Evolutionary conservation across 495 filamentous ascomycete genomes (phyloP).

Genomic region (Podospora pseudopauciseta): DNA sequence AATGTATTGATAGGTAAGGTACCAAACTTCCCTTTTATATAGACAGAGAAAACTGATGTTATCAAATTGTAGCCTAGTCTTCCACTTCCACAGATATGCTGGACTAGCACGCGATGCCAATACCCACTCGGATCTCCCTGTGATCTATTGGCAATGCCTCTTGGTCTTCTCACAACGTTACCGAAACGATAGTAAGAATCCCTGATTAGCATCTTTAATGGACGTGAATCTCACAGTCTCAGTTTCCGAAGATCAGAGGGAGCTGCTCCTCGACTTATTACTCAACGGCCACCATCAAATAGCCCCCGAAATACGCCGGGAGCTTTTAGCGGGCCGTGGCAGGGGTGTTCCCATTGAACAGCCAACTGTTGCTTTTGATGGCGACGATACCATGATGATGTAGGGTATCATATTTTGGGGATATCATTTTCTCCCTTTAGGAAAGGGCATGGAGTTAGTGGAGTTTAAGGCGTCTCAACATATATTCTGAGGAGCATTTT

Average conservation of each 20-base stretch:
- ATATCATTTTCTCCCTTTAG: not conserved
- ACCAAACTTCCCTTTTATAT: too few relatives aligned
- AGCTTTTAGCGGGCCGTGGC: constrained; percentile 83
- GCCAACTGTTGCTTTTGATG: constrained; percentile 48
- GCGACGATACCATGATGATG: constrained; percentile 90
- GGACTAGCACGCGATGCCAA: constrained; percentile 23
- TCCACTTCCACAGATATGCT: constrained; percentile 91
- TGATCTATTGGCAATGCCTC: constrained; percentile 84
- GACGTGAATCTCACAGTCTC: constrained; percentile 7
- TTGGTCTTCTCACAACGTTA: constrained; percentile 92
- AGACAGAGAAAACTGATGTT: too few relatives aligned
- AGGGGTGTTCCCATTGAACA: constrained; percentile 69
- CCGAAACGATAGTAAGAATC: constrained; percentile 66
- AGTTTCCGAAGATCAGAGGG: constrained; percentile 66
- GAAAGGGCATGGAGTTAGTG: not conserved
- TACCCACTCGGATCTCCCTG: constrained; percentile 43
- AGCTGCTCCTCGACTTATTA: constrained; percentile 87
- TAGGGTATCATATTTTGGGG: constrained; percentile 9
- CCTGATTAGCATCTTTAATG: not conserved
- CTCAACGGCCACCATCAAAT: constrained; percentile 83
- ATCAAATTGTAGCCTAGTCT: constrained; percentile 56
- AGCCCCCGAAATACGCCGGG: constrained; percentile 85
- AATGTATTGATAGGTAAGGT: too few relatives aligned
- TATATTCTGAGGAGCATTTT: not conserved
- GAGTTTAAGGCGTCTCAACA: not conserved